Conservation (phyloP, 164 flowering plant species). For the Tinospora cordifolia region DNA sequence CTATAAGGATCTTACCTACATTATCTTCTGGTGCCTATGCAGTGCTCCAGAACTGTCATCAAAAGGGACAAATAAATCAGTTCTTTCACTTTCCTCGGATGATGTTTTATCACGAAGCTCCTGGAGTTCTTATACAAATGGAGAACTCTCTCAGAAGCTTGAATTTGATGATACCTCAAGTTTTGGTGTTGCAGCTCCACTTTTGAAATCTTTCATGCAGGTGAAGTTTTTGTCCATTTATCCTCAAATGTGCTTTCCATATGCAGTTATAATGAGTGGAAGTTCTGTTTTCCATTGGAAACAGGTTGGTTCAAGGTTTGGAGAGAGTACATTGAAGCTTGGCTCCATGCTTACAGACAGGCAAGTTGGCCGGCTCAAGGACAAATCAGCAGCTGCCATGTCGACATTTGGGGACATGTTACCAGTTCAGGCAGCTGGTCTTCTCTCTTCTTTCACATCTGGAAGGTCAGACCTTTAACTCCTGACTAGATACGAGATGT, state of each 20-base stretch:
- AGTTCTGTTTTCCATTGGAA: slow-evolving; percentile 9
- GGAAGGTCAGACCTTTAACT: slow-evolving; percentile 63
- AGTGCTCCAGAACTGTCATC: slow-evolving; percentile 89
- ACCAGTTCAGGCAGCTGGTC: slow-evolving; percentile 96
- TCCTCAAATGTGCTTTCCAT: background rate
- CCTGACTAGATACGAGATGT: background rate
- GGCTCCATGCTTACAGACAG: slow-evolving; percentile 87
- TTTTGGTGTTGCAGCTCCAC: slow-evolving; percentile 77
- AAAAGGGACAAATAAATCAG: slow-evolving; percentile 42
- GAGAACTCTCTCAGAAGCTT: slow-evolving; percentile 52
- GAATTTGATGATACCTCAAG: slow-evolving; percentile 61
- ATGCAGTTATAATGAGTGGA: background rate
- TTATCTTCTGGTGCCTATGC: slow-evolving; percentile 15
- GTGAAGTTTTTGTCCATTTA: slow-evolving; percentile 25
- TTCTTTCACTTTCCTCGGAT: slow-evolving; percentile 43
- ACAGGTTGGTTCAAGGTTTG: slow-evolving; percentile 94
- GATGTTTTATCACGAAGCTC: slow-evolving; percentile 56
- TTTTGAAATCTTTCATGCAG: slow-evolving; percentile 93
- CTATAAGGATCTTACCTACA: slow-evolving; percentile 2
- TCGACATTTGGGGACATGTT: slow-evolving; percentile 84
- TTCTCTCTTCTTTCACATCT: slow-evolving; percentile 83
- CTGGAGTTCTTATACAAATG: slow-evolving; percentile 60
- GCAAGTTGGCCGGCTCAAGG: slow-evolving; percentile 81
- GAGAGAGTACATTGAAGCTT: slow-evolving; percentile 85
- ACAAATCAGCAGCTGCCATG: slow-evolving; percentile 68